Percentiles rank a stretch among this genome's conserved stretches.
Evolutionary conservation across 495 filamentous ascomycete species (phyloP).

Genomic region (Penicillium longicatenatum): DNA sequence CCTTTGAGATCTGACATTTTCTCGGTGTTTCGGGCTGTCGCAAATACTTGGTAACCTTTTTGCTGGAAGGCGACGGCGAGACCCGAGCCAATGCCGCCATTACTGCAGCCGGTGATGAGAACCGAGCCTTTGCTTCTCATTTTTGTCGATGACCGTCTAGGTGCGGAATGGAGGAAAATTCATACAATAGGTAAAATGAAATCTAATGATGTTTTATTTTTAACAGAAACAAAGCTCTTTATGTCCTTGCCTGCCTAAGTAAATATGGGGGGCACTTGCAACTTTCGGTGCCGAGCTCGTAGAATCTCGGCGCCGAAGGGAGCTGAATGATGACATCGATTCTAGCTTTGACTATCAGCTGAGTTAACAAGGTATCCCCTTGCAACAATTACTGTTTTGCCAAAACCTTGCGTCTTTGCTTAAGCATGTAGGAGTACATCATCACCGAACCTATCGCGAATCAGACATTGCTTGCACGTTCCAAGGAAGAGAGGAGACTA

Average conservation of each 20-base stretch:
- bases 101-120: constrained; percentile 51
- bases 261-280: no score
- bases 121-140: constrained; percentile 9
- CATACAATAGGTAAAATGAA: no score
- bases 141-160: no score
- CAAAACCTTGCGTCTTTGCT: constrained; percentile 65
- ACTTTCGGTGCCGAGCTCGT: no score
- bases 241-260: no score
- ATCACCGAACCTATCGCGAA: constrained; percentile 63
- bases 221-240: no score
- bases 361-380: background rate
- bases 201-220: no score
- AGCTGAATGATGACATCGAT: background rate
- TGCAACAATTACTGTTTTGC: background rate
- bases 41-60: constrained; percentile 55
- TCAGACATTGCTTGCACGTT: constrained; percentile 1
- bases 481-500: constrained; percentile 25
- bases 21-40: constrained; percentile 49
- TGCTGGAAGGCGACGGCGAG: constrained; percentile 52
- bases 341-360: background rate
- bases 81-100: constrained; percentile 54
- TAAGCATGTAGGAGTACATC: constrained; percentile 81
- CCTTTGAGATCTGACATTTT: constrained; percentile 33
- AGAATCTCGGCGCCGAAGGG: background rate
- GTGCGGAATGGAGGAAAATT: no score